Base-by-base conservation (phyloP, 495 filamentous ascomycete genomes). In the Lasiosphaeriaceae sp. region DNA sequence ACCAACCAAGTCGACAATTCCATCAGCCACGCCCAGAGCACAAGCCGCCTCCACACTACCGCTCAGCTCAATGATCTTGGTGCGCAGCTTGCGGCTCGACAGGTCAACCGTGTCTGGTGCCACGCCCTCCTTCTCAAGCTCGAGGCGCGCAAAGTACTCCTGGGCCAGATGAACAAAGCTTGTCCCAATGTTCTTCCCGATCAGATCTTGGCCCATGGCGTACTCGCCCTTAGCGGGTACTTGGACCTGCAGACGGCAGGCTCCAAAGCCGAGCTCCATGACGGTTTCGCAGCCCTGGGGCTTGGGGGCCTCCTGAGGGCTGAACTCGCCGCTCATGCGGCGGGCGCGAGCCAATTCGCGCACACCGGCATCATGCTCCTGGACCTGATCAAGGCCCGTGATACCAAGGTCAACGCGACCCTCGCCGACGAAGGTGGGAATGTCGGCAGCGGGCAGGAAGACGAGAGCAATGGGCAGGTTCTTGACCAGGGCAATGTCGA, bases 1-100 rank as follows among this genome's bases (percentile, higher is more conserved):
- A 96, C 93, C 93, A 67, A 98, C 94, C 56, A 98, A 83, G 76
- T 98, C 95, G 22, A 98, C 91, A 70, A 98, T 95, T 34, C 94
- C 94, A 71, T 97, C 92, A 19, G 94, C 94, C 35, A 97, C 91
- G 47, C 94, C 95, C 55, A 98, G 79, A 51, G 94, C 92, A 70
- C 93, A 97, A 47, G 95, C 92, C 47, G 93, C 91, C 74, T 98
- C 94, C 22, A 97, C 94, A 76, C 93, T 97, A 2, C 95, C 94
- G 54, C 93, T 90, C 47, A 96, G 81, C 67, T 91, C 92, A 65
- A 94, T 90, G 61, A 98, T 94, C 63, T 89, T 89, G 5, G 95
- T 93, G 61, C 71, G 80, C 64, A 90, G 67, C 68, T 84, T 81
- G 24, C 75, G 56, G 66, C 72, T 65, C 57, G 58, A 54, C 8